Evolutionary conservation across 805 yeast genomes (phyloP), one percentile per base, ranked within the genome.

Genomic region (Metschnikowia colocasiae): DNA sequence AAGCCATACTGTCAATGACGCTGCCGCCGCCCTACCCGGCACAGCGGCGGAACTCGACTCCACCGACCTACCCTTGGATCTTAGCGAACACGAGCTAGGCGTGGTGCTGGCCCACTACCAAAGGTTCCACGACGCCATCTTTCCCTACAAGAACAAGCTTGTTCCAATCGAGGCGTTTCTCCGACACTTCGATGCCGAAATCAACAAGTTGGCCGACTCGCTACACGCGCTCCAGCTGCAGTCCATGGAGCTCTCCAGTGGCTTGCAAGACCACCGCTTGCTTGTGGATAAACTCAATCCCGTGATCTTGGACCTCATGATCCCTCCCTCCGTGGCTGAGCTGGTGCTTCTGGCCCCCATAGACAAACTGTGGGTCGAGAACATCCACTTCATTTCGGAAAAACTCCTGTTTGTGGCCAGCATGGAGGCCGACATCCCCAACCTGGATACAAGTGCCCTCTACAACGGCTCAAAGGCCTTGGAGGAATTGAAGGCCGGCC

Each of bases 301-400:
- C 0, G 68, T 87, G n/a, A 82, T 90, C 0, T 76, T 85, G 32
- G 91, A 87, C 53, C 69, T 87, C 30, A 70, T 86, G 49, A 79
- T 91, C 6, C 87, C 97, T 0, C 94, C 96, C 0, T 78, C 78
- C 1, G 71, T 86, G 2, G 78, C 87, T 6, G 67, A 69, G 47
- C 78, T 82, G 6, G 71, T 92, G 1, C 57, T 80, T 2, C 70
- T 70, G 34, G 90, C 81, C 18, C 79, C 78, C 9, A 69, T 91
- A 9, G 73, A 76, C 50, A 65, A 69, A 2, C 59, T 65, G 8
- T 90, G 96, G 96, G 67, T 79, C 18, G 89, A 83, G 40, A 81
- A 82, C 67, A 62, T 84, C 38, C 70, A 73, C 42, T 82, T 79
- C 53, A 61, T 83, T 3, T 65, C 68, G 26, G 89, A 83, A 55